Evolutionary conservation across 2,329 filamentous ascomycete species (phyloP), one percentile per base, ranked within the genome.

Genomic region (Magnaporthales sp.): DNA sequence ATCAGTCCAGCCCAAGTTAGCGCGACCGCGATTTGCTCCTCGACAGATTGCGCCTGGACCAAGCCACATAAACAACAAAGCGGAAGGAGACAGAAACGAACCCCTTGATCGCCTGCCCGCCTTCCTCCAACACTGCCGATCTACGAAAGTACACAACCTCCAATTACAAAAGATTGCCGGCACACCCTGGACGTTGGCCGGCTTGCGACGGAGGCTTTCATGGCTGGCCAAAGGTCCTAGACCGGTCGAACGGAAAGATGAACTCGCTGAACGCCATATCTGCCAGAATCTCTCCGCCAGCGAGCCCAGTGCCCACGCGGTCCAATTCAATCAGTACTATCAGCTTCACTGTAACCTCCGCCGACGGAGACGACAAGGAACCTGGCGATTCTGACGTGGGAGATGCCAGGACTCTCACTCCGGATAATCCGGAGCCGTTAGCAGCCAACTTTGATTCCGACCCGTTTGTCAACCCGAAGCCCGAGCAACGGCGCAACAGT

Each of bases 231-330:
- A 69, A 77, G 74, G 77, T 77, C 73, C 72, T 51, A 51, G 38
- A 67, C 38, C 63, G 22, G 46, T 46, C 32, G 61, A 31, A 75
- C 73, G 78, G 79, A 83, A 91, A 85, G 80, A 97, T 97, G 94
- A 97, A 97, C 88, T 96, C 93, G 74, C 84, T 97, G 83, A 96
- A 95, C 81, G 92, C 97, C 78, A 87, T 97, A 77, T 95, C 92
- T 75, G 88, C 91, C 77, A 89, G 91, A 80, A 91, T 93, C 77
- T 88, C 87, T 72, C 85, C 86, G 71, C 77, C 86, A 66, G 79
- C 85, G 68, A 86, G 81, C 72, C 82, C 85, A 38, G 75, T 77
- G 61, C 82, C 85, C 66, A 83, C 86, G 67, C 83, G 86, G 75
- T 84, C 85, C 69, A 88, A 87, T 76, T 89, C 86, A 30, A 79